Evolutionary conservation across 2,329 filamentous ascomycete genomes (phyloP).

Genomic region (Phoma herbarum): DNA sequence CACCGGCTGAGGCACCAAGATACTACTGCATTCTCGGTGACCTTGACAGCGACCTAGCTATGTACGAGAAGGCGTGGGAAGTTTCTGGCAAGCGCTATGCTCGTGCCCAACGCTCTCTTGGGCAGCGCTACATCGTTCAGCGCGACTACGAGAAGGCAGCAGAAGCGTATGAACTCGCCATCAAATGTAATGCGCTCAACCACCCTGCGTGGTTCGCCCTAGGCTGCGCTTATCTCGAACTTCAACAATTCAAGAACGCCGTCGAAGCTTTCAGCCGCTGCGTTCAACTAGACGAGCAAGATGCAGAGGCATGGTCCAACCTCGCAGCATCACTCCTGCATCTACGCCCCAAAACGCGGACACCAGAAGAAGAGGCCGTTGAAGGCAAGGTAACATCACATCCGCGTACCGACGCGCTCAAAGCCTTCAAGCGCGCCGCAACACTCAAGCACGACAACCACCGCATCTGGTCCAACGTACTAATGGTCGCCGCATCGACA

Average conservation of each 20-base stretch:
- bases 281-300: constrained; percentile 85
- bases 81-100: constrained; percentile 83
- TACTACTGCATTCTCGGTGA: constrained; percentile 95
- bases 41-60: constrained; percentile 74
- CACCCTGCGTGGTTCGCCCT: constrained; percentile 87
- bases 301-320: constrained; percentile 95
- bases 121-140: constrained; percentile 75
- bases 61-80: constrained; percentile 89
- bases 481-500: constrained; percentile 83
- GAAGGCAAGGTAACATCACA: constrained; percentile 37
- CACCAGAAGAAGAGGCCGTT: constrained; percentile 44
- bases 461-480: constrained; percentile 96
- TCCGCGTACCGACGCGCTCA: constrained; percentile 76
- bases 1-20: constrained; percentile 83
- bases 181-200: constrained; percentile 81
- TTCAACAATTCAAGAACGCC: constrained; percentile 79
- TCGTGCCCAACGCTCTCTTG: constrained; percentile 86
- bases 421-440: constrained; percentile 87
- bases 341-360: constrained; percentile 61
- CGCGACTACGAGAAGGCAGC: constrained; percentile 75
- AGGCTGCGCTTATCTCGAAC: constrained; percentile 84
- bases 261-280: constrained; percentile 83
- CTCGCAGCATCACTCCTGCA: constrained; percentile 83
- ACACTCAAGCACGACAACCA: constrained; percentile 84
- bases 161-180: constrained; percentile 79